phyloP scores from a whole-genome alignment of 2,329 filamentous ascomycete species.

The Pyrenochaeta sp. region DNA sequence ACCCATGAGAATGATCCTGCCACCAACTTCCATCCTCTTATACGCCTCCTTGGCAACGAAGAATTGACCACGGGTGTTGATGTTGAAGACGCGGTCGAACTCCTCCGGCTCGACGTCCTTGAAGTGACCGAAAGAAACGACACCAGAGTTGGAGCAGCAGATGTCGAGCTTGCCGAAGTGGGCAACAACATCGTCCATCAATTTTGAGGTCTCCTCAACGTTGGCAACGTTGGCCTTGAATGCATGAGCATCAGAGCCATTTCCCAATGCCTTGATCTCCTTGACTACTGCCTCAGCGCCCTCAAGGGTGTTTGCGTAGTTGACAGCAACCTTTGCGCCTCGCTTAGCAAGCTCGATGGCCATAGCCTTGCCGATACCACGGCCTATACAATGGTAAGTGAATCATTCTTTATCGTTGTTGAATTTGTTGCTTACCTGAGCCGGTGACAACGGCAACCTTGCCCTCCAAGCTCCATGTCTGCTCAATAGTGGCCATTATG shows the following conservation, averaged over 20 bases:
- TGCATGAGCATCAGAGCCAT: conserved; percentile 69
- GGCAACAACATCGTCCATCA: conserved; percentile 70
- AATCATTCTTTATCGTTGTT: background rate
- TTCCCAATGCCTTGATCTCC: conserved; percentile 68
- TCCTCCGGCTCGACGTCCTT: conserved; percentile 64
- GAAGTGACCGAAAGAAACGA: conserved; percentile 62
- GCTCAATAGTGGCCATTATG: conserved; percentile 52
- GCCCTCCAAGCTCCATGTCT: conserved; percentile 62
- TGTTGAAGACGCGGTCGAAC: conserved; percentile 66
- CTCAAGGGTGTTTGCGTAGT: conserved; percentile 71
- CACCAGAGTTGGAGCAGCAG: conserved; percentile 73
- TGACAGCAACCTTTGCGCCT: conserved; percentile 72
- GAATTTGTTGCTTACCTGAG: conserved; percentile 51
- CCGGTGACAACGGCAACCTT: conserved; percentile 64
- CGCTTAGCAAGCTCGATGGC: conserved; percentile 71
- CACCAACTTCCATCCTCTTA: conserved; percentile 61
- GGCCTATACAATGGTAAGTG: conserved; percentile 54
- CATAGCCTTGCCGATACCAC: conserved; percentile 73
- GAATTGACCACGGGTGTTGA: conserved; percentile 71
- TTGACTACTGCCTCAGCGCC: conserved; percentile 72
- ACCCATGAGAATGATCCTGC: conserved; percentile 64
- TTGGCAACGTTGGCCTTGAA: conserved; percentile 74
- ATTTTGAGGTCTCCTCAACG: conserved; percentile 67
- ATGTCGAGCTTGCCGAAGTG: conserved; percentile 75
- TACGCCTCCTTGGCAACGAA: conserved; percentile 67